These are phyloP conservation scores for Aspergillus viridinutans DNA, from an alignment of 2,329 filamentous ascomycete species.

Conservation along the genomic window DNA sequence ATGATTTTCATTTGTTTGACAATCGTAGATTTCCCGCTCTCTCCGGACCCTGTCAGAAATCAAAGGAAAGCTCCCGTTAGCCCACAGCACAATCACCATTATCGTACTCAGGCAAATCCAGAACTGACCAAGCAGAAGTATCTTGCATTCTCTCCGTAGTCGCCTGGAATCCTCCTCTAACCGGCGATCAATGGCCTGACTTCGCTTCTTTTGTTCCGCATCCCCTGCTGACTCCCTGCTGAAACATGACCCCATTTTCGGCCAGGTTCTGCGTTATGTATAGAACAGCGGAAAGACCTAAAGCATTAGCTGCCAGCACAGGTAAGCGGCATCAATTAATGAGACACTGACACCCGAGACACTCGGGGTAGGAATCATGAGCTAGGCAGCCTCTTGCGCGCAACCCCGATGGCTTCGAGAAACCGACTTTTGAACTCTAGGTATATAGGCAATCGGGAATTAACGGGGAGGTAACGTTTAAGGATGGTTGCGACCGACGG, in stretches of 20 bases:
- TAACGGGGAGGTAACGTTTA: not conserved
- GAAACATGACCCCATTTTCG: conserved; percentile 84
- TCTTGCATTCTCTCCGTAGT: conserved; percentile 97
- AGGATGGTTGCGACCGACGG: conserved; percentile 1
- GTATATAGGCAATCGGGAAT: conserved; percentile 7
- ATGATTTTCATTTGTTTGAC: conserved; percentile 99
- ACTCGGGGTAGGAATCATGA: conserved; percentile 2
- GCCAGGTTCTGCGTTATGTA: conserved; percentile 11
- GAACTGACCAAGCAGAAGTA: conserved; percentile 74
- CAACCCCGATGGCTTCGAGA: not conserved
- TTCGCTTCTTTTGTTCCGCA: conserved; percentile 90
- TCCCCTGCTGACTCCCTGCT: conserved; percentile 76
- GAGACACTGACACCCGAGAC: conserved; percentile 16
- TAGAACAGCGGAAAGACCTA: conserved; percentile 18
- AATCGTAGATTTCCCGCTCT: conserved; percentile 98
- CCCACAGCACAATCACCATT: not conserved
- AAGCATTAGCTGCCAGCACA: conserved; percentile 22
- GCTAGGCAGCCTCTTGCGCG: conserved; percentile 1
- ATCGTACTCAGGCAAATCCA: not conserved
- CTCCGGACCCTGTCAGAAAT: conserved; percentile 71
- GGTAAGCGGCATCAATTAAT: conserved; percentile 24
- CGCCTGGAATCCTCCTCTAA: conserved; percentile 92
- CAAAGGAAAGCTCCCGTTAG: conserved; percentile 10
- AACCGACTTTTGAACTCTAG: not conserved
- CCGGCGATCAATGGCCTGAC: conserved; percentile 88